Conservation (phyloP, 257 asterid genomes). For the Apocynum venetum region DNA sequence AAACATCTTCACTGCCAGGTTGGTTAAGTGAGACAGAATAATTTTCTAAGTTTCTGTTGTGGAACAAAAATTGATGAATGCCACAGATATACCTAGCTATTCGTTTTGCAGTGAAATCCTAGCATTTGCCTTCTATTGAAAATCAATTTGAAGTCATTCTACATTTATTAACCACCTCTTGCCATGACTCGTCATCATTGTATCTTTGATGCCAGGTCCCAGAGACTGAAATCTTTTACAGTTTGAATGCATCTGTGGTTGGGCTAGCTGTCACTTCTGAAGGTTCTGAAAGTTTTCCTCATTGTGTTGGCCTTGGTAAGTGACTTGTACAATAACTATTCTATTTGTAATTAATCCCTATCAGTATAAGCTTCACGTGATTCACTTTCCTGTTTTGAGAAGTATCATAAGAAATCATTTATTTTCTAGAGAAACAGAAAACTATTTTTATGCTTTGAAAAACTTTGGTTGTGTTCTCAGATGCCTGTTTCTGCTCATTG, state of each 20-base stretch:
- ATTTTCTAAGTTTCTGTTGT: neutral
- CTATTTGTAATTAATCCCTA: neutral
- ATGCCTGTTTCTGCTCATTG: conserved; percentile 3
- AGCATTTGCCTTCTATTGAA: neutral
- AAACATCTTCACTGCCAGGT: conserved; percentile 89
- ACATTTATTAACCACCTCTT: conserved; percentile 4
- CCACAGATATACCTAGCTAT: neutral
- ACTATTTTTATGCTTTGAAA: neutral
- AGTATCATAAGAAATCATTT: neutral
- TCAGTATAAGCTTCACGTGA: neutral
- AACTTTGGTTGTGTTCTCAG: neutral
- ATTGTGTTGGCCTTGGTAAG: conserved; percentile 91
- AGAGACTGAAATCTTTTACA: conserved; percentile 56
- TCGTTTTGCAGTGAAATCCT: neutral
- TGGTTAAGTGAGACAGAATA: conserved; percentile 17
- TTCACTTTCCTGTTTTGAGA: neutral
- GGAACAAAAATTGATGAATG: conserved; percentile 5
- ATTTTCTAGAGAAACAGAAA: neutral
- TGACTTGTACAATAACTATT: conserved; percentile 8
- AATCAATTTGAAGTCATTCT: conserved; percentile 3
- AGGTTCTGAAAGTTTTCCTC: conserved; percentile 50
- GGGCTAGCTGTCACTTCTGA: conserved; percentile 70
- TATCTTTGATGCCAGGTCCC: conserved; percentile 54
- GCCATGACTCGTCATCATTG: conserved; percentile 8
- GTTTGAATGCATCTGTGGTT: conserved; percentile 86